Base-by-base conservation (phyloP, 2,329 filamentous ascomycete species). In the Celoporthe dispersa region DNA sequence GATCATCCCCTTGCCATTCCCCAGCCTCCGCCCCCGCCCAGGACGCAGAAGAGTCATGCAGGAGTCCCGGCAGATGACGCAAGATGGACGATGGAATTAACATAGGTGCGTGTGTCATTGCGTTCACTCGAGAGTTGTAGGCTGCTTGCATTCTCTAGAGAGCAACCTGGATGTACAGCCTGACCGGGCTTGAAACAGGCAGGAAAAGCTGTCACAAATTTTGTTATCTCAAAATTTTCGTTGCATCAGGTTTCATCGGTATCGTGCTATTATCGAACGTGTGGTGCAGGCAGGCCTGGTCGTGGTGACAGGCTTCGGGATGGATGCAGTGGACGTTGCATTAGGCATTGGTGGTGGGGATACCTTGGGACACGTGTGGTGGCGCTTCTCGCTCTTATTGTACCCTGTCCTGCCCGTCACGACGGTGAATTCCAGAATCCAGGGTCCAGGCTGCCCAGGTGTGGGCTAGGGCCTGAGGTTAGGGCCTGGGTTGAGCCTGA, bases 401-500 rank as follows among this genome's bases (percentile, higher is more conserved):
- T 31, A 14, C 53, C 53, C 53, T 57, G n/a, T 19, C 11, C 16
- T 44, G 44, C 22, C 44, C 1, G 44, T 48, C 44, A 48, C 44
- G 41, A 48, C 22, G 22, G 44, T 48, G 44, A 48, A n/a, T 16
- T 31, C 28, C 19, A 57, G 6, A 31, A 31, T 57, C 8, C 25
- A 57, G 53, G 53, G 53, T 57, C 53, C 53, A 57, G 25, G 53
- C 53, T 31, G 53, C n/a, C 53, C 53, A 31, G 25, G 25, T 57
- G 53, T 55, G 53, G 53, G 25, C n/a, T 57, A 57, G 53, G 28
- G 53, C 53, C 53, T 57, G 53, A 3, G 19, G 28, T 57, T 25
- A 55, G 51, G 51, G 51, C 55, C 55, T 59, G 55, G 28, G 55
- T 35, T 59, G 57, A 14, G 57, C 57, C 57, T 37, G 33, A 60